Evolutionary conservation across 257 asterid genomes (phyloP).

Genomic region (Linaria vulgaris): DNA sequence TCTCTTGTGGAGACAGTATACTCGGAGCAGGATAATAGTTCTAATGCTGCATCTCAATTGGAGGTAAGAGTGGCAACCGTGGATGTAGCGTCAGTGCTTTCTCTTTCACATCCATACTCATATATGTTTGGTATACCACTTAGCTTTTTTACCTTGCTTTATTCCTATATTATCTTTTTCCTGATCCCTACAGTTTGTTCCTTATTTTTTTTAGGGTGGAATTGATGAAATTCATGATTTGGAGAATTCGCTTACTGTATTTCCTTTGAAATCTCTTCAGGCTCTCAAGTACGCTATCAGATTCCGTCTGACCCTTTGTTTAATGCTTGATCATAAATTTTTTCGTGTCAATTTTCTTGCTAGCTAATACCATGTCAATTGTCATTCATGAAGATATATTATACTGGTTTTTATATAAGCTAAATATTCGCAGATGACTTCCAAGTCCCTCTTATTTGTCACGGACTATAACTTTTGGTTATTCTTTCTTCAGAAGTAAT

Average conservation of each 20-base stretch:
- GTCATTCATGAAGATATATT: constrained; percentile 13
- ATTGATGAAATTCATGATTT: constrained; percentile 57
- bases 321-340: constrained; percentile 15
- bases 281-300: constrained; percentile 75
- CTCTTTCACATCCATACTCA: too few species aligned
- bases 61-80: constrained; percentile 44
- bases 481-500: too few species aligned
- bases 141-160: too few species aligned
- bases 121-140: too few species aligned
- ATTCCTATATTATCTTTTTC: constrained; percentile 12
- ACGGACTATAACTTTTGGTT: too few species aligned
- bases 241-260: constrained; percentile 78
- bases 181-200: constrained; percentile 7
- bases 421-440: constrained; percentile 9
- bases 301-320: constrained; percentile 17
- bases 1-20: constrained; percentile 40
- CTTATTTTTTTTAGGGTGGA: constrained; percentile 50
- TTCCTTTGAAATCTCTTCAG: constrained; percentile 88
- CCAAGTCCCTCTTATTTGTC: too few species aligned
- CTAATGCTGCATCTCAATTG: constrained; percentile 39
- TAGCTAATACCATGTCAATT: constrained; percentile 20
- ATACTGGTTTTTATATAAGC: constrained; percentile 2
- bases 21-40: constrained; percentile 37
- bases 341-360: constrained; percentile 16
- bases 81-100: neutral